A percentile compares a stretch with the other conserved stretches of the same genome.
Evolutionary conservation across 2,329 filamentous ascomycete species (phyloP).

Genomic region (Bretziella fagacearum): DNA sequence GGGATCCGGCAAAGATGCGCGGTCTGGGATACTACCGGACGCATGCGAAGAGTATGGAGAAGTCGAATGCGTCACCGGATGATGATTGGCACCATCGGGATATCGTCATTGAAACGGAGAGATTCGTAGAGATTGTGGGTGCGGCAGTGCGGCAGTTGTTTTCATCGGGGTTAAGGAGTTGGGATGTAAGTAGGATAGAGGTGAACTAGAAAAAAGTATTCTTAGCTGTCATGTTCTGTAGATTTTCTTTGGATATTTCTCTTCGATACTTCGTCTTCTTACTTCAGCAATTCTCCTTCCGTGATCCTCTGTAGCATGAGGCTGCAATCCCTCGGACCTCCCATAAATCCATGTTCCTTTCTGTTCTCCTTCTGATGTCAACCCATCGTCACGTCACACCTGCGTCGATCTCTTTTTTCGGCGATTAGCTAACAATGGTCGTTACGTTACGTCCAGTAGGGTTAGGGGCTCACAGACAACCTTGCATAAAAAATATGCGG

Average conservation of each 20-base stretch:
- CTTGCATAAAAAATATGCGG: too few relatives aligned
- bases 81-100: conserved; percentile 10
- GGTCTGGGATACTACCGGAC: conserved; percentile 24
- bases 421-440: too few relatives aligned
- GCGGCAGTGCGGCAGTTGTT: conserved; percentile 3
- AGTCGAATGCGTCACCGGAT: not conserved
- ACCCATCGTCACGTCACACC: too few relatives aligned
- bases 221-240: not conserved
- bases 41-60: conserved; percentile 18
- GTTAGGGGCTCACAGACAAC: too few relatives aligned
- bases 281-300: too few relatives aligned
- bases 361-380: too few relatives aligned
- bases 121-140: conserved; percentile 7
- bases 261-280: too few relatives aligned
- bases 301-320: too few relatives aligned
- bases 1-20: conserved; percentile 25
- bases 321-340: too few relatives aligned
- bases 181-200: not conserved
- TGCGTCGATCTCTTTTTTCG: too few relatives aligned
- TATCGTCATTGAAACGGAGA: not conserved
- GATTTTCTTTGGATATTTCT: not conserved
- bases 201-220: not conserved
- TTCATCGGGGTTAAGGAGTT: conserved; percentile 7
- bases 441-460: too few relatives aligned
- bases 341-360: too few relatives aligned